Base-by-base conservation (phyloP, 1,284 basidiomycete genomes). In the Ceratobasidium sp. region DNA sequence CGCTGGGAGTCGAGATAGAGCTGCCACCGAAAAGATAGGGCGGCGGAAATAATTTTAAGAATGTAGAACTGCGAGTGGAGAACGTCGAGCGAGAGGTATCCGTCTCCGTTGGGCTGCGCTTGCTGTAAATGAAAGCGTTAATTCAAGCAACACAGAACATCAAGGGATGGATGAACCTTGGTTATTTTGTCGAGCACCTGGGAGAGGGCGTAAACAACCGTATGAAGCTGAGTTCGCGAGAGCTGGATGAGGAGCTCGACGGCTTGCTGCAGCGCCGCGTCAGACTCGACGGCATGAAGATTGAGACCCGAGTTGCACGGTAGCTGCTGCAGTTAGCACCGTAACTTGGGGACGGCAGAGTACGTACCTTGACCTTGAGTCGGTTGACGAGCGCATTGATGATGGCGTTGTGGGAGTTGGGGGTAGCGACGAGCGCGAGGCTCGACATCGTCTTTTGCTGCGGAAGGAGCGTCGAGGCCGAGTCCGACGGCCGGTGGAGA, bases 51-150 rank as follows among this genome's bases (percentile, higher is more conserved):
- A 48, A 97, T 88, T 81, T 97, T 94, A 76, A 97, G 85, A 34
- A 97, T 82, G 77, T 94, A 94, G 0, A 97, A 85, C 79, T 97
- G 93, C 0, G 95, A 97, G 78, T 97, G 94, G 8, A 97, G 85
- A 62, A 91, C 86, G 75, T 93, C 90, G 28, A 92, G 83, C 0
- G 88, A 84, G 73, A 86, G 83, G 73, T 85, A 83, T 58, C 85
- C 84, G 46, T 82, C 81, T 30, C 79, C 74, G 76, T 89, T 86
- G 71, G 84, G 82, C 82, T 87, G 85, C 84, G 60, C 57, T 26
- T 52, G 88, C 74, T 76, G 74, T 45, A 39, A 59, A 39, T 21
- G 39, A 53, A 46, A 2, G 43, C 18, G 55, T 73, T 52, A 71
- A 72, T 41, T 34, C 9, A n/a, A 43, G n/a, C 43, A 14, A 53